phyloP scores from a whole-genome alignment of 2,329 filamentous ascomycete species.

The Aspergillus persii region DNA sequence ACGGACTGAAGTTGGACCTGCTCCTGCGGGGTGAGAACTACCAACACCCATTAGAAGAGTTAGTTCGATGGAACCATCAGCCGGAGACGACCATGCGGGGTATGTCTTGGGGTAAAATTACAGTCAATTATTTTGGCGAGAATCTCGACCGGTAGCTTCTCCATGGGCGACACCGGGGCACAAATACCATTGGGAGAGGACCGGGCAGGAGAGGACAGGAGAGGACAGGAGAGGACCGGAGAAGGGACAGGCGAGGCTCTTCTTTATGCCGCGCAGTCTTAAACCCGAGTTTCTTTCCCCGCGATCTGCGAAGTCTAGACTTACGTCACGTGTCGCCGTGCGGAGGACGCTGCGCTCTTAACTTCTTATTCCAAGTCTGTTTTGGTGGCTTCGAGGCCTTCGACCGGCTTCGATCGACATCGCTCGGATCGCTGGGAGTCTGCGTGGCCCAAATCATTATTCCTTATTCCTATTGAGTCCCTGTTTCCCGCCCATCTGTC shows the following conservation, averaged over 20 bases:
- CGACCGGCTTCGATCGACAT: not conserved
- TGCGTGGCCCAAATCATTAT: not conserved
- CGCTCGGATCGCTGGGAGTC: not conserved
- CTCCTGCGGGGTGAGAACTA: slow-evolving; percentile 63
- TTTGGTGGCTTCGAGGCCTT: not conserved
- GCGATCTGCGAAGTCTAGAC: slow-evolving; percentile 13
- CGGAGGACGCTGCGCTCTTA: not conserved
- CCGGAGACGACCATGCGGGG: not conserved
- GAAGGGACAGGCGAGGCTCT: not conserved
- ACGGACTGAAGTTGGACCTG: slow-evolving; percentile 68
- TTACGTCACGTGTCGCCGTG: slow-evolving; percentile 13
- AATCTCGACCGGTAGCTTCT: slow-evolving; percentile 63
- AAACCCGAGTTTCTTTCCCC: slow-evolving; percentile 10
- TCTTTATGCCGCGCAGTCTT: not conserved
- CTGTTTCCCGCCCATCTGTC: not conserved
- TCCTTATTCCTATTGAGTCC: not conserved
- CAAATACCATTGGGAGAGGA: slow-evolving; percentile 27
- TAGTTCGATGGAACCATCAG: not conserved
- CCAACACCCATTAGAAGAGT: slow-evolving; percentile 21
- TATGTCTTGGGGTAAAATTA: slow-evolving; percentile 38
- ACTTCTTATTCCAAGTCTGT: too few species aligned
- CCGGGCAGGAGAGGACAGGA: slow-evolving; percentile 6
- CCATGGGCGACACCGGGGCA: slow-evolving; percentile 36
- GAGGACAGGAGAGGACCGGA: not conserved
- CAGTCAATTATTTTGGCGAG: slow-evolving; percentile 62